Evolutionary conservation across 169 alveolate genomes (phyloP).

Genomic region (Eimeria acervulina): DNA sequence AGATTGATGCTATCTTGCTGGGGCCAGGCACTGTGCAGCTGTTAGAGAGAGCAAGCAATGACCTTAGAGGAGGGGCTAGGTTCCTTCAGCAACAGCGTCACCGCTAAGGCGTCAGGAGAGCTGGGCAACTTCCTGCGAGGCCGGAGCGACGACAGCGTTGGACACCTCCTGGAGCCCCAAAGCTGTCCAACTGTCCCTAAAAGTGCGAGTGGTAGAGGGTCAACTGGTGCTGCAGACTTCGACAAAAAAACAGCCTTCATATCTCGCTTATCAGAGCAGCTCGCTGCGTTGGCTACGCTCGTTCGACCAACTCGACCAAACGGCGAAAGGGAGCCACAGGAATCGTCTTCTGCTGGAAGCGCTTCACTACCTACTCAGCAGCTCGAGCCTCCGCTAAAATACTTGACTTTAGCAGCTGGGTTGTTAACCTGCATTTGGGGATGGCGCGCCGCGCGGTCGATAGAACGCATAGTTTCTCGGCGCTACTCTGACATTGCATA

Average conservation of each 20-base stretch:
- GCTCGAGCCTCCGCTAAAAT: not conserved
- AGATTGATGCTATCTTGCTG: not conserved
- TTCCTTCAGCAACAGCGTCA: not conserved
- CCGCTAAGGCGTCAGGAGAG: not conserved
- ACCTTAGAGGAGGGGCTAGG: not conserved
- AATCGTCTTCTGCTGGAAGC: not conserved
- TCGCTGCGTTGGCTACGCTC: conserved; percentile 39
- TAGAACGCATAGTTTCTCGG: conserved; percentile 72
- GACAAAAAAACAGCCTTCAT: not conserved
- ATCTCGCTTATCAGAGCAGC: conserved; percentile 39
- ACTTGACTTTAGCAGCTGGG: conserved; percentile 67
- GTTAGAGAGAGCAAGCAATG: not conserved
- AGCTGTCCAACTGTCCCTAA: not conserved
- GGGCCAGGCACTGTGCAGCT: conserved; percentile 25
- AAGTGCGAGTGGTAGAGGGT: not conserved
- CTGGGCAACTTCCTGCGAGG: not conserved
- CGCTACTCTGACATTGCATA: conserved; percentile 85
- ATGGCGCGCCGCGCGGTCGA: conserved; percentile 76
- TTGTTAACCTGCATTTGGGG: conserved; percentile 81
- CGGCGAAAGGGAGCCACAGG: not conserved
- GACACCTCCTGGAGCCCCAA: conserved; percentile 38
- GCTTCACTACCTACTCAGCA: not conserved
- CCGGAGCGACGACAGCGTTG: not conserved
- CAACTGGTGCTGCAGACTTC: not conserved
- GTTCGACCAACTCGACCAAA: not conserved